phyloP scores from a whole-genome alignment of 2,329 filamentous ascomycete species.

The Talaromyces sp. region DNA sequence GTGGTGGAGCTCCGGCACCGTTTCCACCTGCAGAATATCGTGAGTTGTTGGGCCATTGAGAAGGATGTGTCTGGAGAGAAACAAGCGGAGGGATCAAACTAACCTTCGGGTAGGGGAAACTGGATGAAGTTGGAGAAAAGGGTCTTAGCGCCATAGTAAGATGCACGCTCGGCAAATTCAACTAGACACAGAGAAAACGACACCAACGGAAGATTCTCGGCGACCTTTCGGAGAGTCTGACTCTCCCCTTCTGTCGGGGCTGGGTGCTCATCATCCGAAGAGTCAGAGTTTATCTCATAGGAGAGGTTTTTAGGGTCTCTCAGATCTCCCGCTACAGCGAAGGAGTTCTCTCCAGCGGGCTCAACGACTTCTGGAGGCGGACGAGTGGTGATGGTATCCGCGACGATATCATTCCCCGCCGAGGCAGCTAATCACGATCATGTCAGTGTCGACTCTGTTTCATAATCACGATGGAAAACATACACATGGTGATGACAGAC shows the following conservation, averaged over 20 bases:
- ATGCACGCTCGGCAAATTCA: slow-evolving; percentile 55
- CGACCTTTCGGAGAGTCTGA: slow-evolving; percentile 45
- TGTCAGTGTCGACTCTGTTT: neutral
- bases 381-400: slow-evolving; percentile 8
- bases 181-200: slow-evolving; percentile 55
- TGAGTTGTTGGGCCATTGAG: slow-evolving; percentile 17
- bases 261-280: slow-evolving; percentile 20
- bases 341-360: neutral
- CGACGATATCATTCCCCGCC: neutral
- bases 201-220: slow-evolving; percentile 52
- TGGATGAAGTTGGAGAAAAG: slow-evolving; percentile 61
- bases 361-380: slow-evolving; percentile 9
- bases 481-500: neutral
- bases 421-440: neutral
- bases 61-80: neutral
- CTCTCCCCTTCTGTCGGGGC: slow-evolving; percentile 46
- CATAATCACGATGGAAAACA: neutral
- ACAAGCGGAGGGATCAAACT: neutral
- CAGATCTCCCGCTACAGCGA: neutral
- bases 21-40: slow-evolving; percentile 26
- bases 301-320: neutral
- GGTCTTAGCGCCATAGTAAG: slow-evolving; percentile 52
- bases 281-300: neutral
- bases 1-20: slow-evolving; percentile 30
- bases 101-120: slow-evolving; percentile 50